A percentile compares a stretch with the other conserved stretches of the same genome.
Conservation (phyloP, 345 rosid genomes). For the Eucalyptus sp. region DNA sequence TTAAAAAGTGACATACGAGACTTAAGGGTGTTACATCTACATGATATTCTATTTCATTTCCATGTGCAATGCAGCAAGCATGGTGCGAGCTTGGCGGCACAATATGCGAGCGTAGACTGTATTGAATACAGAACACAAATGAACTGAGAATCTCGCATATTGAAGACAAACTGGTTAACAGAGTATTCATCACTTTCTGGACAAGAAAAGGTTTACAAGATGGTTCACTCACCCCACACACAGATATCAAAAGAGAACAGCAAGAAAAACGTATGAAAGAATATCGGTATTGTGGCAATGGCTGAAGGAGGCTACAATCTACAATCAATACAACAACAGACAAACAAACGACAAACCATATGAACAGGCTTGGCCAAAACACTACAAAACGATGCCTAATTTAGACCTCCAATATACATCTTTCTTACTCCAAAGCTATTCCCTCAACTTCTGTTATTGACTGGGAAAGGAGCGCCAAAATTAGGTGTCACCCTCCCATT, state of each 20-base stretch:
- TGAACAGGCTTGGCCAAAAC: not conserved
- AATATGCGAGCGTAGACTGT: not conserved
- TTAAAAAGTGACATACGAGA: not conserved
- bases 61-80: not conserved
- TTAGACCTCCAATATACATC: conserved; percentile 20
- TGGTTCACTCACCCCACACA: not conserved
- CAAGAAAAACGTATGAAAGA: not conserved
- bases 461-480: conserved; percentile 11
- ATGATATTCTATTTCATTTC: not conserved
- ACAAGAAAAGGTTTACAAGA: not conserved
- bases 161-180: not conserved
- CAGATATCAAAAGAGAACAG: not conserved
- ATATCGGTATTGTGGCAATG: not conserved
- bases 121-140: not conserved
- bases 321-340: not conserved
- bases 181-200: not conserved
- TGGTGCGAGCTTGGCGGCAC: not conserved
- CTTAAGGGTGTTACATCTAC: not conserved
- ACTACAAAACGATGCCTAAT: conserved; percentile 2
- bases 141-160: not conserved
- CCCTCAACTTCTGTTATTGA: conserved; percentile 15
- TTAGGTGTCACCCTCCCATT: not conserved
- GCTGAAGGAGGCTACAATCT: not conserved
- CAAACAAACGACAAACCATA: not conserved
- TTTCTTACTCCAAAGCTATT: conserved; percentile 19